Conservation (phyloP, 2,329 filamentous ascomycete species). For the Aspergillus japonicus region DNA sequence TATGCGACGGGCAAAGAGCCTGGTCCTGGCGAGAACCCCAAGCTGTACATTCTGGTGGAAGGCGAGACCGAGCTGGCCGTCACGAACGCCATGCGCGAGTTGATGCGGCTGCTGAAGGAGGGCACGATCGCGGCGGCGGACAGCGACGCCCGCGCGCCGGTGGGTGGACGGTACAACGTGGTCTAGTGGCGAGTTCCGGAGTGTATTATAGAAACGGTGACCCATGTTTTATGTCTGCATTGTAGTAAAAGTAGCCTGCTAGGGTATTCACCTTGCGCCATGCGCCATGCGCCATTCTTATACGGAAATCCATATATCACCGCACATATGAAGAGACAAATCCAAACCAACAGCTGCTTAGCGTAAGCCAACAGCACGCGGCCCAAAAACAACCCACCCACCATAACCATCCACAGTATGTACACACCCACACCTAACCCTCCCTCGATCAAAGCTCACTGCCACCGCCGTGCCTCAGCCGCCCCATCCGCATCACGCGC, state of each 20-base stretch:
- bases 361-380: not conserved
- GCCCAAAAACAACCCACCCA: not conserved
- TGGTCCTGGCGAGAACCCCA: conserved; percentile 72
- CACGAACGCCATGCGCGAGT: conserved; percentile 82
- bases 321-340: not conserved
- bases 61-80: conserved; percentile 94
- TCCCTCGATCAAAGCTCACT: conserved; percentile 40
- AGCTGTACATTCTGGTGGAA: conserved; percentile 96
- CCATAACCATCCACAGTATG: not conserved
- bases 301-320: not conserved
- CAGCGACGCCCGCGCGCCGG: conserved; percentile 75
- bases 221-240: conserved; percentile 9
- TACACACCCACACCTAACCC: not conserved
- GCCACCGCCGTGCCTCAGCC: conserved; percentile 57
- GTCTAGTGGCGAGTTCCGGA: conserved; percentile 48
- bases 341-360: not conserved
- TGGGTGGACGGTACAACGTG: conserved; percentile 82
- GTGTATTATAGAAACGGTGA: conserved; percentile 15
- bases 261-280: not conserved
- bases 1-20: conserved; percentile 82
- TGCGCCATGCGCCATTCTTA: not conserved
- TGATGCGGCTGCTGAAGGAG: conserved; percentile 84
- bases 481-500: conserved; percentile 67
- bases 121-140: conserved; percentile 87
- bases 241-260: not conserved